phyloP scores from a whole-genome alignment of 345 rosid species.

The Diplotaxis tenuifolia region DNA sequence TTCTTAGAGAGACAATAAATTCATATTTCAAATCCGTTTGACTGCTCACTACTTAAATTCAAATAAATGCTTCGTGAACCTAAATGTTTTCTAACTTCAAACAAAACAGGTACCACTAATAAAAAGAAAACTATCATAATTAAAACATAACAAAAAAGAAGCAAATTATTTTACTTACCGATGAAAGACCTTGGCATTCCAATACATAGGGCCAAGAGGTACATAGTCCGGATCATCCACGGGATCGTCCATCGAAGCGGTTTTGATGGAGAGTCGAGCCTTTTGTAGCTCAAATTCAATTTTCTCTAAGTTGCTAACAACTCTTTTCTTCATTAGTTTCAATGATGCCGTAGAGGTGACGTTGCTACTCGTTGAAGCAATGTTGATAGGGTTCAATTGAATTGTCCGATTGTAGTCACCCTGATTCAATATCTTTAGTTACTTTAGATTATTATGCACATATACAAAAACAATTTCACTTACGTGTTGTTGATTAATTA shows the following conservation, averaged over 20 bases:
- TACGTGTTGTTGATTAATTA: conserved; percentile 17
- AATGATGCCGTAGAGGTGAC: conserved; percentile 16
- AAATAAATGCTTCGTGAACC: not conserved
- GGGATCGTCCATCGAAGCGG: conserved; percentile 45
- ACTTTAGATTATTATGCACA: not conserved
- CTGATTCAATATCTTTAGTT: conserved; percentile 31
- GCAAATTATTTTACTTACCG: conserved; percentile 43
- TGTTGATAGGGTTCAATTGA: conserved; percentile 11
- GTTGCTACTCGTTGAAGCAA: not conserved
- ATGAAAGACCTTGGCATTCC: conserved; percentile 77
- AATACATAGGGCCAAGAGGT: conserved; percentile 81
- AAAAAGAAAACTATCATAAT: not conserved
- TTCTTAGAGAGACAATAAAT: not conserved
- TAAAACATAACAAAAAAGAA: not conserved
- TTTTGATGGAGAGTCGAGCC: conserved; percentile 58
- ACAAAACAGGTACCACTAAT: not conserved
- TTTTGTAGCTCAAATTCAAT: conserved; percentile 57
- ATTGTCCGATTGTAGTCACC: conserved; percentile 24
- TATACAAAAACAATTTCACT: not conserved
- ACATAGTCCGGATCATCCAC: conserved; percentile 58
- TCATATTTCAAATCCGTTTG: conserved; percentile 6
- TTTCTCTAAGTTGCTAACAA: conserved; percentile 44
- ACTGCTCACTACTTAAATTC: not conserved
- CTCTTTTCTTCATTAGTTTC: conserved; percentile 18
- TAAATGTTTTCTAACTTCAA: not conserved